A percentile compares a stretch with the other conserved stretches of the same genome.
These are phyloP conservation scores for Syncephalis plumigaleata DNA, from an alignment of 371 early-diverging fungal genomes.

Conservation along the genomic window DNA sequence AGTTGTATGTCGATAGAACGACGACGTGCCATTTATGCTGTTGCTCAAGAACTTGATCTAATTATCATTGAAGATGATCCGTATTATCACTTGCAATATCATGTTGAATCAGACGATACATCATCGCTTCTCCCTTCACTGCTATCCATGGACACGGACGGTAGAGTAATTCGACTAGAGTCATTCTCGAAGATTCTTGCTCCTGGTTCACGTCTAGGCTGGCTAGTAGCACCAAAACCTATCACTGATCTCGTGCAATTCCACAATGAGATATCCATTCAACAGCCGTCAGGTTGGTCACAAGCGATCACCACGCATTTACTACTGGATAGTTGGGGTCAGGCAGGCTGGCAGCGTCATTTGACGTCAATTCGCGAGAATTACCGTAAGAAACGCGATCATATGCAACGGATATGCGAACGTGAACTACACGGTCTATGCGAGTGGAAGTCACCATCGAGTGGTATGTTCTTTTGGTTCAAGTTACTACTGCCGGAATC, in stretches of 20 bases:
- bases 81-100: constrained; percentile 50
- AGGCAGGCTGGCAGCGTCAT: constrained; percentile 46
- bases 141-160: constrained; percentile 56
- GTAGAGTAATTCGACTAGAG: constrained; percentile 68
- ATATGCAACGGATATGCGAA: constrained; percentile 31
- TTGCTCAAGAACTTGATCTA: constrained; percentile 34
- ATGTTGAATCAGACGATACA: background rate
- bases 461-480: constrained; percentile 80
- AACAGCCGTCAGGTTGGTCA: constrained; percentile 56
- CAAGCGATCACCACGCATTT: constrained; percentile 41
- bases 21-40: constrained; percentile 34
- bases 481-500: constrained; percentile 9
- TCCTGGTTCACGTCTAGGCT: constrained; percentile 63
- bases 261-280: constrained; percentile 47
- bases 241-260: constrained; percentile 51
- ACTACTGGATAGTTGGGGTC: constrained; percentile 39
- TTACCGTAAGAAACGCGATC: constrained; percentile 42
- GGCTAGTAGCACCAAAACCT: constrained; percentile 49
- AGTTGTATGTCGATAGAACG: constrained; percentile 34
- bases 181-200: constrained; percentile 65
- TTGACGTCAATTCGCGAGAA: constrained; percentile 27
- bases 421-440: constrained; percentile 37
- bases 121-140: constrained; percentile 1
- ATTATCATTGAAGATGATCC: constrained; percentile 67
- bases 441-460: constrained; percentile 46